A percentile compares a stretch with the other conserved stretches of the same genome.
phyloP scores from a whole-genome alignment of 129 eudicot genomes.

The Artemisia annua region DNA sequence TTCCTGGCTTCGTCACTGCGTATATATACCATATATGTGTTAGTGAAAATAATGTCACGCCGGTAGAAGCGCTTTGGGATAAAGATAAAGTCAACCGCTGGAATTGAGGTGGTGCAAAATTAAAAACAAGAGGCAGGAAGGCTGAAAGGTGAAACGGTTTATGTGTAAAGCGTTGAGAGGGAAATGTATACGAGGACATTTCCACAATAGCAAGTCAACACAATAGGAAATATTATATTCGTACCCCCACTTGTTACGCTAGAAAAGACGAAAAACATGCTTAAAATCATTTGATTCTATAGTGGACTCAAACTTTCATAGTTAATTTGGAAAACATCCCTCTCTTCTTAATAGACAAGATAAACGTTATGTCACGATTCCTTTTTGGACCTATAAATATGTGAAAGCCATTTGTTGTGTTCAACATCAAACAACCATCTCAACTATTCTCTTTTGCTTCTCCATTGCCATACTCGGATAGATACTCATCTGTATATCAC shows the following conservation, averaged over 20 bases:
- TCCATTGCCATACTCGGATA: neutral
- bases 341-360: neutral
- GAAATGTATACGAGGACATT: no score
- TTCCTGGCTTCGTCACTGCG: no score
- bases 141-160: no score
- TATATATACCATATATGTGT: no score
- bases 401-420: constrained; percentile 9
- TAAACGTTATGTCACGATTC: neutral
- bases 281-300: constrained; percentile 14
- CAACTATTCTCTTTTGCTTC: neutral
- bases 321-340: neutral
- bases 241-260: neutral
- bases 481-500: neutral
- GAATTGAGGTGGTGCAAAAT: no score
- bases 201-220: no score
- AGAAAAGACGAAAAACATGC: constrained; percentile 6
- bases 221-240: no score
- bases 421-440: constrained; percentile 22
- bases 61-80: no score
- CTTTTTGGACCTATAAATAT: constrained; percentile 23
- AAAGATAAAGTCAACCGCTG: no score
- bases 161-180: no score
- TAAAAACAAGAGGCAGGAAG: no score
- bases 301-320: neutral
- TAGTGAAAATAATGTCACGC: no score